phyloP scores from a whole-genome alignment of 495 filamentous ascomycete species.

The Pyrenula aspistea region DNA sequence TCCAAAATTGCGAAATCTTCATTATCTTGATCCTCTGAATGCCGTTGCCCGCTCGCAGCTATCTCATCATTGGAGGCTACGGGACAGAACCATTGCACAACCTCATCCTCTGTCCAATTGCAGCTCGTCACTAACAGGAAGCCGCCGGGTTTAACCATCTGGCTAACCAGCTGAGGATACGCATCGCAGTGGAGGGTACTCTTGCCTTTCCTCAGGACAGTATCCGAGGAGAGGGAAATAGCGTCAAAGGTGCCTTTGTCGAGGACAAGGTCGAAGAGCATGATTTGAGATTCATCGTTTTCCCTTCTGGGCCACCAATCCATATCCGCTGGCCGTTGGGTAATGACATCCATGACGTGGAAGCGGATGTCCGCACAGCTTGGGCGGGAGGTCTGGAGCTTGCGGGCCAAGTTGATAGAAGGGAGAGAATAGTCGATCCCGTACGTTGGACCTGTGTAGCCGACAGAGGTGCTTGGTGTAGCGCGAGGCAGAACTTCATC shows the following conservation, averaged over 20 bases:
- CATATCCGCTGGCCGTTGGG: slow-evolving; percentile 12
- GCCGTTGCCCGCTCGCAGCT: no score
- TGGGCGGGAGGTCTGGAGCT: slow-evolving; percentile 3
- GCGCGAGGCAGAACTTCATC: not conserved
- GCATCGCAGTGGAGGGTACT: slow-evolving; percentile 42
- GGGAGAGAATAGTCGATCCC: slow-evolving; percentile 5
- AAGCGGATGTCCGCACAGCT: slow-evolving; percentile 41
- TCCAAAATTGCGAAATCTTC: slow-evolving; percentile 36
- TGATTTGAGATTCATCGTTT: slow-evolving; percentile 14
- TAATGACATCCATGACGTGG: slow-evolving; percentile 65
- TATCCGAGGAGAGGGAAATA: slow-evolving; percentile 58
- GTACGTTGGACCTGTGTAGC: not conserved
- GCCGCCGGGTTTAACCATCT: slow-evolving; percentile 55
- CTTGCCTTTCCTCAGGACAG: slow-evolving; percentile 17
- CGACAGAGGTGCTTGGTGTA: not conserved
- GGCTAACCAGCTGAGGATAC: slow-evolving; percentile 54
- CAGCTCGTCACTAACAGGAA: slow-evolving; percentile 82
- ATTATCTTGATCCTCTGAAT: slow-evolving; percentile 19
- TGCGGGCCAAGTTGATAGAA: slow-evolving; percentile 59
- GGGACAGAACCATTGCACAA: slow-evolving; percentile 54
- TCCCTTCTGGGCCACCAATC: slow-evolving; percentile 20
- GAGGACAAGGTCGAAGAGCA: slow-evolving; percentile 66
- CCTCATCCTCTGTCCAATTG: slow-evolving; percentile 92
- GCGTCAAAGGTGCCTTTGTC: slow-evolving; percentile 99
- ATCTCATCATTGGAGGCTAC: no score